Evolutionary conservation across 2,329 filamentous ascomycete species (phyloP).

Genomic region (Sporothrix brunneoviolacea): DNA sequence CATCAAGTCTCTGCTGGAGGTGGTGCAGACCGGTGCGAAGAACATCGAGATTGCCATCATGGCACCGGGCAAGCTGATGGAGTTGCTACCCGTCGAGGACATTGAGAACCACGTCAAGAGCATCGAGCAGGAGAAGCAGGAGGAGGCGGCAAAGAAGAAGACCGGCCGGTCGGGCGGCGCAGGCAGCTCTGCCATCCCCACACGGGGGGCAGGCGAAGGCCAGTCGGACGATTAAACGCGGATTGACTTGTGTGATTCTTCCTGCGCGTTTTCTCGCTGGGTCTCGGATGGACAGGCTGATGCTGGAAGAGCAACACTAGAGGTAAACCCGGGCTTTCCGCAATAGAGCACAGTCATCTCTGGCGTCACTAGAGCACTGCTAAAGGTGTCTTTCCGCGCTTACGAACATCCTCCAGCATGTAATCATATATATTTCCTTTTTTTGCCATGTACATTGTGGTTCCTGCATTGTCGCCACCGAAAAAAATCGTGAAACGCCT

Average conservation of each 20-base stretch:
- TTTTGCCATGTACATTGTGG: not conserved
- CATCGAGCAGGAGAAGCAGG: conserved; percentile 99
- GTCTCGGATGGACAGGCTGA: too few relatives aligned
- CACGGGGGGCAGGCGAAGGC: conserved; percentile 44
- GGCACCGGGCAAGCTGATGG: conserved; percentile 82
- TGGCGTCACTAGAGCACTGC: too few relatives aligned
- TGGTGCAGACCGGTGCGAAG: conserved; percentile 97
- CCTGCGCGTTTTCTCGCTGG: not conserved
- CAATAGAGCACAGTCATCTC: too few relatives aligned
- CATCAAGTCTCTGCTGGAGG: conserved; percentile 95
- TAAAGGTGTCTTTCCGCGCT: too few relatives aligned
- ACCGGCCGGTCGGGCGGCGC: conserved; percentile 65
- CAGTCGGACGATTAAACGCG: conserved; percentile 20
- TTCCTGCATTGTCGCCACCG: not conserved
- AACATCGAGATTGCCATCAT: conserved; percentile 99
- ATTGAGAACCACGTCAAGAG: conserved; percentile 98
- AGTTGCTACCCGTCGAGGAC: conserved; percentile 91
- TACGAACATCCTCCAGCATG: not conserved
- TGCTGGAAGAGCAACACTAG: too few relatives aligned
- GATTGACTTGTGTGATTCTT: not conserved
- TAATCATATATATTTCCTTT: conserved; percentile 1
- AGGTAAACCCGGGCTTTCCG: too few relatives aligned
- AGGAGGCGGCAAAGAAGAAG: conserved; percentile 97
- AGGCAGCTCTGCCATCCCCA: conserved; percentile 59
- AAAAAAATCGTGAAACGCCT: conserved; percentile 4